Conservation (phyloP, 2,329 filamentous ascomycete species). For the Clarireedia sp. region DNA sequence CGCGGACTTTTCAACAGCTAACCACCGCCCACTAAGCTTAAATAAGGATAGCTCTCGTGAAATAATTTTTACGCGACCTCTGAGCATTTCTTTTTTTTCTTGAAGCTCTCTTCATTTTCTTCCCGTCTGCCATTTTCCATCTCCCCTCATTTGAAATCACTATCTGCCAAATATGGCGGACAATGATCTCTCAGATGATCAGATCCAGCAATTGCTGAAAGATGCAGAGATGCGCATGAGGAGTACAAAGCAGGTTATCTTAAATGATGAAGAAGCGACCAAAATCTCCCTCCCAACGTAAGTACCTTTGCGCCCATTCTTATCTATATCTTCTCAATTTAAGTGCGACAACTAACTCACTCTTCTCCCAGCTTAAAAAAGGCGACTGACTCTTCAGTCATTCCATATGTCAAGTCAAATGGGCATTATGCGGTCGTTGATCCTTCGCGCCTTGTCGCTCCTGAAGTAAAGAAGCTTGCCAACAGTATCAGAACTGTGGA, state of each 20-base stretch:
- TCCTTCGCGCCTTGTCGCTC: constrained; percentile 40
- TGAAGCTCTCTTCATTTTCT: neutral
- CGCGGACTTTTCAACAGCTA: too few species aligned
- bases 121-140: neutral
- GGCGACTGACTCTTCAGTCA: constrained; percentile 25
- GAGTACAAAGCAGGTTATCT: constrained; percentile 29
- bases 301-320: neutral
- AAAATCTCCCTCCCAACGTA: constrained; percentile 12
- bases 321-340: neutral
- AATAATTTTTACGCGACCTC: constrained; percentile 6
- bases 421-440: constrained; percentile 47
- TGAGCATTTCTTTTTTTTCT: constrained; percentile 1
- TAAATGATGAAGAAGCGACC: neutral
- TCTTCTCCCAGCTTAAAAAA: constrained; percentile 2
- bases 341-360: neutral
- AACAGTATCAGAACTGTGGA: constrained; percentile 45
- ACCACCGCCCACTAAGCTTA: neutral
- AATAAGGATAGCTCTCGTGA: neutral
- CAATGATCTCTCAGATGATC: constrained; percentile 50
- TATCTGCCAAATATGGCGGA: constrained; percentile 20
- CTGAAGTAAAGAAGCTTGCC: constrained; percentile 39
- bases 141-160: neutral
- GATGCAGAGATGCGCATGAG: constrained; percentile 53
- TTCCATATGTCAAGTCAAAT: constrained; percentile 46
- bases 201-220: constrained; percentile 54